Base-by-base conservation (phyloP, 495 filamentous ascomycete genomes). In the Aspergillus bertholletiae region DNA sequence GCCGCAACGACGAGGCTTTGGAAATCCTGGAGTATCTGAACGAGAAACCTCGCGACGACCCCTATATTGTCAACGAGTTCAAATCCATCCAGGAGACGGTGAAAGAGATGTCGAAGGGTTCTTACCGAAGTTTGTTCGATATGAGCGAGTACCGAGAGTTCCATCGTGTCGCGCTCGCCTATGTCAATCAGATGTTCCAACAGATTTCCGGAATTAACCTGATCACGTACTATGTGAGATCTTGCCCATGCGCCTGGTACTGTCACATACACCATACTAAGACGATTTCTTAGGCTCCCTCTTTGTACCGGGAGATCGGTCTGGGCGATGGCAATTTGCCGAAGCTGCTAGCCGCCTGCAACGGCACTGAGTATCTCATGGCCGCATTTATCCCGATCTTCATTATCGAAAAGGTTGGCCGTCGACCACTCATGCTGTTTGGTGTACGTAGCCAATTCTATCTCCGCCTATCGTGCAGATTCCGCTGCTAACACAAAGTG, bases 171-270 rank as follows among this genome's bases (percentile, higher is more conserved):
- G 66, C 84, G 22, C 75, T 91, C 28, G 88, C 80, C 32, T 88
- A 89, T 60, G 79, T 88, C 65, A 90, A 88, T 65, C 88, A 90
- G 55, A 80, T 88, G 74, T 89, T 89, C 72, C 88, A 90, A 59
- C 87, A 92, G 55, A 84, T 89, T 26, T 81, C 78, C 0, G 89
- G 89, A 18, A 89, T 91, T 58, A 90, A 90, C 56, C 61, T 91
- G 12, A 85, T 90, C 56, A 87, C 86, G 0, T 88, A 89, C 62
- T 92, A 91, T 3, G 74, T 89, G 22, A 74, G 69, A 35, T 72
- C 74, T 39, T 78, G 78, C 54, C 66, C n/a, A n/a, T n/a, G n/a
- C n/a, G n/a, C 80, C 13, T 80, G 87, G 84, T 58, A 83, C 82
- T 83, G 50, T 82, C 3, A 21, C 17, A 6, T 23, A 3, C 18